Evolutionary conservation across 2,329 filamentous ascomycete genomes (phyloP).

Genomic region (Trichoderma endophyticum): DNA sequence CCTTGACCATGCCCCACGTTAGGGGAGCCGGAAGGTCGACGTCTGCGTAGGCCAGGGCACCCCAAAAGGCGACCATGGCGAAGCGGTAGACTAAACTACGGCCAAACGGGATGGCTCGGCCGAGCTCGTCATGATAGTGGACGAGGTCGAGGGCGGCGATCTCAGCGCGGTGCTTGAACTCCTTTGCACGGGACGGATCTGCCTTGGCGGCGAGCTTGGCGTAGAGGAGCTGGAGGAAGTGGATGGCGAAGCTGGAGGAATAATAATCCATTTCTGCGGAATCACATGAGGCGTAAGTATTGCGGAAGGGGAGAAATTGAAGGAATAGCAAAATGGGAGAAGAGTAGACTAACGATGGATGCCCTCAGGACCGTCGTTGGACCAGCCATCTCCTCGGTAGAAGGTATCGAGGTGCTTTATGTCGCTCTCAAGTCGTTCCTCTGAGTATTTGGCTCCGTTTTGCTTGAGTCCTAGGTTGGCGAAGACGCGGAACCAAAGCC

Average conservation of each 20-base stretch:
- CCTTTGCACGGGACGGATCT: conserved; percentile 62
- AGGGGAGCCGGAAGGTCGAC: conserved; percentile 69
- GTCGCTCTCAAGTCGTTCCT: conserved; percentile 67
- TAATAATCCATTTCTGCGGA: conserved; percentile 74
- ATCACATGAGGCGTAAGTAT: not conserved
- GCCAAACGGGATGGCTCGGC: conserved; percentile 71
- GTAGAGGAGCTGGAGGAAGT: conserved; percentile 75
- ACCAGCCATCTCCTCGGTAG: conserved; percentile 79
- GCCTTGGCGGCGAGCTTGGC: conserved; percentile 66
- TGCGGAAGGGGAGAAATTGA: no score
- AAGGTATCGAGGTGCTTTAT: conserved; percentile 78
- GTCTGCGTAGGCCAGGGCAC: conserved; percentile 70
- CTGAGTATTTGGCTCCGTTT: conserved; percentile 68
- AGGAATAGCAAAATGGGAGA: not conserved
- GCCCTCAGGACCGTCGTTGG: conserved; percentile 73
- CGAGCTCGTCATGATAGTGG: conserved; percentile 73
- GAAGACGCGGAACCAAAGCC: conserved; percentile 83
- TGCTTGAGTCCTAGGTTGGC: conserved; percentile 75
- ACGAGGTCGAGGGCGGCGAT: conserved; percentile 67
- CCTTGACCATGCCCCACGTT: conserved; percentile 77
- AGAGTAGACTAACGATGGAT: conserved; percentile 56
- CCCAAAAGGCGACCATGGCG: conserved; percentile 83
- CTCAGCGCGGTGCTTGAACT: conserved; percentile 67
- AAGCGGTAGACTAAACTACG: conserved; percentile 79
- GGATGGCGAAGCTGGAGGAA: conserved; percentile 77